Base-by-base conservation (phyloP, 176 grass and related monocot genomes). In the Triticum turgidum region DNA sequence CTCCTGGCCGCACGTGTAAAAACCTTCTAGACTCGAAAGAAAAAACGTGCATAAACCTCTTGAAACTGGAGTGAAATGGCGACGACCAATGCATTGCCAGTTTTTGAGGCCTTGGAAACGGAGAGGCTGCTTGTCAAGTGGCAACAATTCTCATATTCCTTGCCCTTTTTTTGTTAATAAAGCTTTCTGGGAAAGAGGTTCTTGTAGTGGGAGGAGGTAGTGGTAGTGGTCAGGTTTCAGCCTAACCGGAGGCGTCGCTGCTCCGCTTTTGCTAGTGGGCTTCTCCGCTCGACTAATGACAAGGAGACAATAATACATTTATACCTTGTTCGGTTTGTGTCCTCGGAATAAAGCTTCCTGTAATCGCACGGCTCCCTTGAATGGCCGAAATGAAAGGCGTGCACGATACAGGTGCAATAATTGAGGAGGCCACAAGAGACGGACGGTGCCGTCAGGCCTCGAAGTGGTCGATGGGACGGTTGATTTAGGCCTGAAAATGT, bases 261-360 rank as follows among this genome's bases (percentile, higher is more conserved):
- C 65, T 73, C 22, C 45, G 52, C 86, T 82, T 85, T 88, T 33
- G 56, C 64, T 71, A 88, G 90, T 82, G 82, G 86, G 7, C 34
- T 82, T 88, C 6, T 52, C 15, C 49, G 49, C 0, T 64, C 35
- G 12, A 78, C 67, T 58, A 91, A 81, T 52, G 76, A 88, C 41
- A 47, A 79, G 71, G 11, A 70, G 44, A n/a, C 15, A 17, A 54
- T 6, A 52, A 54, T 54, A 18, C 39, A 56, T 67, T 30, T 58
- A 54, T 22, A 8, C 51, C 81, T 69, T 73, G 11, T 83, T 80
- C 35, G 21, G 42, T 84, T 52, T 52, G 49, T 54, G 29, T 30
- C 29, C 29, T 52, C 29, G 69, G 81, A 87, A 84, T 51, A 87
- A 88, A 71, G 38, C 9, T 82, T 69, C 6, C 44, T 6, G 3